Base-by-base conservation (phyloP, 768 basidiomycete genomes). In the Xerocomellus chrysenteron region DNA sequence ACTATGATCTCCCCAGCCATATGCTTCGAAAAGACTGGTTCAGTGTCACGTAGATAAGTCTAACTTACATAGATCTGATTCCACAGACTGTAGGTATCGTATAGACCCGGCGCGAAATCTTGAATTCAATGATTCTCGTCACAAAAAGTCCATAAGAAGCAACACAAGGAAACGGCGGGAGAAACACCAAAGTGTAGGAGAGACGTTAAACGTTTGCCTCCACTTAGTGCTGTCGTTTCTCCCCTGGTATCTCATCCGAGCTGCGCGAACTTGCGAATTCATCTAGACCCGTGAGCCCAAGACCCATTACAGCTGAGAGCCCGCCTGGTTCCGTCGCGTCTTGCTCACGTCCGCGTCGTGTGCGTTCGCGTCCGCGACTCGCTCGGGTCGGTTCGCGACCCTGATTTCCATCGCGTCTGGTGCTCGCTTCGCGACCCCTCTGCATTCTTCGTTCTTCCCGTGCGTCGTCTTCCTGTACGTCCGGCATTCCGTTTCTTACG, bases 291-390 rank as follows among this genome's bases (percentile, higher is more conserved):
- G 36, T 65, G 43, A 71, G 69, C 3, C 65, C 69, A 19, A 71
- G 65, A 1, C 71, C 69, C 17, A 41, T 69, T 5, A 73, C 54
- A 17, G 69, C 65, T 5, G 69, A 62, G 13, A 71, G 61, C 8
- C 50, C 58, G 19, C 58, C 56, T 12, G 47, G 59, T 28, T 63
- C 64, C 14, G n/a, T 50, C 30, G 7, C 14, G 14, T 56, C 58
- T 10, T 39, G 58, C 11, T 52, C 66, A 21, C 12, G 35, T 5
- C 40, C 42, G 0, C 40, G 30, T 14, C 57, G 50, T 11, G 58
- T 49, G 13, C 49, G 59, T 49, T 54, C 63, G 47, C 53, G 60
- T 45, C 57, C 66, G 9, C 59, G 66, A 28, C 14, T 32, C 26
- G 30, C 44, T 14, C 28, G 51, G 5, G 32, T 19, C 16, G 58